Conservation (phyloP, 768 basidiomycete species). For the Tylopilus rubrobrunneus region DNA sequence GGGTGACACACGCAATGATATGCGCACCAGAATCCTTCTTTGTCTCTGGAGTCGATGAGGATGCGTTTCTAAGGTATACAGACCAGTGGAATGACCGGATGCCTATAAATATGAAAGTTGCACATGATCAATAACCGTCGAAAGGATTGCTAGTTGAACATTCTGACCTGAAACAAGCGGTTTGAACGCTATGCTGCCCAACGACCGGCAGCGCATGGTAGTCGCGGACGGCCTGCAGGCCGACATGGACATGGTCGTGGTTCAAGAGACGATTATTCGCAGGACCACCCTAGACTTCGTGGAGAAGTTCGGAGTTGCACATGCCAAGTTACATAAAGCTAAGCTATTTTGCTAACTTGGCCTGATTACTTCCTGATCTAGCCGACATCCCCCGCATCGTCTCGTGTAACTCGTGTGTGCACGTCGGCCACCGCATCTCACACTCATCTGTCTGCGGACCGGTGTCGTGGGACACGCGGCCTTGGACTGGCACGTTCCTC, state of each 20-base stretch:
- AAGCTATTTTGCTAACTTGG: not conserved
- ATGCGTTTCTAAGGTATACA: constrained; percentile 22
- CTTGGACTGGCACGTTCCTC: not conserved
- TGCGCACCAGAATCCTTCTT: constrained; percentile 26
- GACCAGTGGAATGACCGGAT: constrained; percentile 32
- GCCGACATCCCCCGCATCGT: constrained; percentile 15
- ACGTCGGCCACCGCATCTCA: constrained; percentile 16
- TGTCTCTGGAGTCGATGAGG: constrained; percentile 9
- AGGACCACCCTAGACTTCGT: constrained; percentile 6
- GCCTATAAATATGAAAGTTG: constrained; percentile 14
- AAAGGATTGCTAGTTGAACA: not conserved
- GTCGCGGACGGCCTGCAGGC: constrained; percentile 28
- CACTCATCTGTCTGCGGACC: not conserved
- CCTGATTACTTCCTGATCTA: constrained; percentile 9
- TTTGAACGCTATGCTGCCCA: constrained; percentile 15
- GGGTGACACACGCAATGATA: not conserved
- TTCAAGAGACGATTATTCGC: constrained; percentile 22
- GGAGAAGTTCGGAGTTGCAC: constrained; percentile 7
- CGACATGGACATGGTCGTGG: constrained; percentile 29
- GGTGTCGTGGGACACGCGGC: not conserved
- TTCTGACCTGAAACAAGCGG: constrained; percentile 23
- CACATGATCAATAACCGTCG: not conserved
- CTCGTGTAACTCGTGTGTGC: not conserved
- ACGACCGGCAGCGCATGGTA: constrained; percentile 21
- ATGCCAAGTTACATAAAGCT: constrained; percentile 26